These are phyloP conservation scores for Chrysopogon serrulatus DNA, from an alignment of 176 grass and related monocot genomes.

Conservation along the genomic window DNA sequence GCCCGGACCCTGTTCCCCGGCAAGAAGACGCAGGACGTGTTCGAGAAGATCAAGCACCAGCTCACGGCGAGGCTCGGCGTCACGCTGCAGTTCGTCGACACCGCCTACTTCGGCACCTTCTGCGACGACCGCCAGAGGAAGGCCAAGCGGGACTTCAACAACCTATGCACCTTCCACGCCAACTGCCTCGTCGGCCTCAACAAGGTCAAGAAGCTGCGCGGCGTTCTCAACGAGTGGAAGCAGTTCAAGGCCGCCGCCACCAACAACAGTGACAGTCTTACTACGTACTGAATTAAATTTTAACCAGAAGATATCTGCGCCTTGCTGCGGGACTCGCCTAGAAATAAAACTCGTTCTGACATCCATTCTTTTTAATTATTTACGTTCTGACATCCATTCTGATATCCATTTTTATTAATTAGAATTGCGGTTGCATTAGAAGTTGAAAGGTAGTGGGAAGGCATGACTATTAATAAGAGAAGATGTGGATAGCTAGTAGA, in stretches of 20 bases:
- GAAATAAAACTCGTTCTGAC: no score
- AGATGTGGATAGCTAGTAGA: no score
- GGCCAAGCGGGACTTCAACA: slow-evolving; percentile 27
- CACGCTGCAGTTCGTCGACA: slow-evolving; percentile 30
- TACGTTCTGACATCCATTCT: no score
- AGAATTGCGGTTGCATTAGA: no score
- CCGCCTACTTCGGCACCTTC: slow-evolving; percentile 28
- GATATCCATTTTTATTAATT: no score
- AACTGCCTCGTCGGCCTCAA: neutral
- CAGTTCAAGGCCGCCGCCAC: neutral
- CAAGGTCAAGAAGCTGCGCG: neutral
- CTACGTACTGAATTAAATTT: no score
- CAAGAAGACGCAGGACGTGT: slow-evolving; percentile 19
- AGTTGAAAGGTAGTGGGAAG: no score
- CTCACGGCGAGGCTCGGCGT: neutral
- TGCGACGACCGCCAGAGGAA: slow-evolving; percentile 19
- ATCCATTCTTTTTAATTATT: no score
- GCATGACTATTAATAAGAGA: no score
- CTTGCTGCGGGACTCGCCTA: no score
- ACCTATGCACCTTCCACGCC: slow-evolving; percentile 34
- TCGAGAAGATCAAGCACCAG: slow-evolving; percentile 39
- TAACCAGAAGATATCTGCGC: no score
- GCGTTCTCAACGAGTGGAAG: neutral
- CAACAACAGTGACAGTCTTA: no score
- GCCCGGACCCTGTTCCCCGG: neutral